Conservation (phyloP, 352 stramenopile genomes). For the Pythium periplocum region DNA sequence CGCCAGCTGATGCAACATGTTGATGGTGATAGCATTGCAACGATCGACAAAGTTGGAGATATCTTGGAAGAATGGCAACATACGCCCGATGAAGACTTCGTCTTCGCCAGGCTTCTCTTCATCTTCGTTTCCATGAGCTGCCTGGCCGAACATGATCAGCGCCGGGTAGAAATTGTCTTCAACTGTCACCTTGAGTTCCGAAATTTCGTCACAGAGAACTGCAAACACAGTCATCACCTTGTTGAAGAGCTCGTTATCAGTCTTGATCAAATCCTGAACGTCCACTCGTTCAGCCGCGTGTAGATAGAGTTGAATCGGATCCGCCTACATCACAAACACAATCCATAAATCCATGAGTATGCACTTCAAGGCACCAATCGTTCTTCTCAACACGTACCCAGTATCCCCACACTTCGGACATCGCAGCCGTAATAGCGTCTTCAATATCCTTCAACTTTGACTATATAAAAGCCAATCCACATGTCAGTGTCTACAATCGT, state of each 20-base stretch:
- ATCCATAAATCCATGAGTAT: not conserved
- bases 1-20: conserved; percentile 88
- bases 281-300: conserved; percentile 83
- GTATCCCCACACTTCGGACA: conserved; percentile 89
- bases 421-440: conserved; percentile 76
- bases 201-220: conserved; percentile 88
- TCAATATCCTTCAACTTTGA: conserved; percentile 86
- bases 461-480: conserved; percentile 15
- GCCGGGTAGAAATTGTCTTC: conserved; percentile 88
- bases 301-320: conserved; percentile 78
- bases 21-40: conserved; percentile 85
- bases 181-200: conserved; percentile 85
- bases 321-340: conserved; percentile 33
- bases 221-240: conserved; percentile 88
- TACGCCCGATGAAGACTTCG: conserved; percentile 80
- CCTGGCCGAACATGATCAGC: conserved; percentile 87
- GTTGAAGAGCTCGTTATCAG: conserved; percentile 88
- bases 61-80: conserved; percentile 88
- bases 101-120: conserved; percentile 71
- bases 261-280: conserved; percentile 85
- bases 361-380: not conserved
- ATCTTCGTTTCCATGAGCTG: conserved; percentile 58
- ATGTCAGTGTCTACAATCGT: not conserved
- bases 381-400: conserved; percentile 39
- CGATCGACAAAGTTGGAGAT: conserved; percentile 89